These are phyloP conservation scores for Lodderomyces beijingensis DNA, from an alignment of 1,139 yeast species.

Conservation along the genomic window DNA sequence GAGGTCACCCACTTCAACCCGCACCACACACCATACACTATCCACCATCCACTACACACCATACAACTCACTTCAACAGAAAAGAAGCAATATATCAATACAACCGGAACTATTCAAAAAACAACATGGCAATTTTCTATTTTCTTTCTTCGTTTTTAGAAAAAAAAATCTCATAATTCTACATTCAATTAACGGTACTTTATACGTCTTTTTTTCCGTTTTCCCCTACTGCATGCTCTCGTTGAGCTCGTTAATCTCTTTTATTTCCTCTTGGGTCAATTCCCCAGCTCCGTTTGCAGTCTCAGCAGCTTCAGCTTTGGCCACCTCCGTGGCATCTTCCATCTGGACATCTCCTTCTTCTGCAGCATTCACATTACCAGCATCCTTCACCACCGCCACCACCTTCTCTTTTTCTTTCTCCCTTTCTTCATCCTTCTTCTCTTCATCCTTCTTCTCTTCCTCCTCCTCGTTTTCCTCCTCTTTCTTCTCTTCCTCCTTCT, in stretches of 20 bases:
- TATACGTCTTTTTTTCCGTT: too few relatives aligned
- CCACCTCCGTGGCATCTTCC: slow-evolving; percentile 6
- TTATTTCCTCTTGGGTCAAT: slow-evolving; percentile 37
- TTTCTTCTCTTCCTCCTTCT: slow-evolving; percentile 1
- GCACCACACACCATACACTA: too few relatives aligned
- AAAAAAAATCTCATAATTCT: too few relatives aligned
- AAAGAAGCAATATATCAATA: too few relatives aligned
- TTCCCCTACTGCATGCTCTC: slow-evolving; percentile 4
- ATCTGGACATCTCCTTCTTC: slow-evolving; percentile 1
- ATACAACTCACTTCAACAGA: too few relatives aligned
- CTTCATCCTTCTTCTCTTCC: not conserved
- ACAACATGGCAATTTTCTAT: too few relatives aligned
- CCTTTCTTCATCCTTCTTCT: not conserved
- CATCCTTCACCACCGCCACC: not conserved
- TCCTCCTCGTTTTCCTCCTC: not conserved
- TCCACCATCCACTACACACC: too few relatives aligned
- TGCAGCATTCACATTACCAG: not conserved
- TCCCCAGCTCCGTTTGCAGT: slow-evolving; percentile 5
- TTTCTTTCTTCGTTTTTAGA: too few relatives aligned
- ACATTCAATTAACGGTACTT: too few relatives aligned
- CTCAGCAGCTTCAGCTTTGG: slow-evolving; percentile 2
- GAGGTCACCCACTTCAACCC: too few relatives aligned
- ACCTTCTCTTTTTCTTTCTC: not conserved
- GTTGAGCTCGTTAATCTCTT: slow-evolving; percentile 37
- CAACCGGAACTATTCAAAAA: too few relatives aligned